Evolutionary conservation across 2,329 filamentous ascomycete genomes (phyloP), one percentile per base, ranked within the genome.

Genomic region (Pseudocercospora vitis): DNA sequence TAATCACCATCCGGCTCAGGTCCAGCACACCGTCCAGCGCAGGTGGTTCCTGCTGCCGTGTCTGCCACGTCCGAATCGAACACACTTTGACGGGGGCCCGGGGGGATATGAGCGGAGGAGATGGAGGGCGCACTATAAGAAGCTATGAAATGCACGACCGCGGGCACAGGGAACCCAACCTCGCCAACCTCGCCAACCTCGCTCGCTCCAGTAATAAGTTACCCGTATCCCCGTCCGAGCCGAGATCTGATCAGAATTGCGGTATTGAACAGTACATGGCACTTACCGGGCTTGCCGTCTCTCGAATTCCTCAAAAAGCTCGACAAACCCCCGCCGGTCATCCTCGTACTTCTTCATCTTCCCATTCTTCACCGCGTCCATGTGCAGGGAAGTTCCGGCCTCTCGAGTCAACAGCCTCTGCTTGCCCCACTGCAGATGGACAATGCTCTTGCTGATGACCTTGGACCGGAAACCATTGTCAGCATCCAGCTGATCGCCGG

Each of bases 271-370:
- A n/a, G n/a, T n/a, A n/a, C n/a, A n/a, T 21, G 16, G 21, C 7
- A 12, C 24, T 21, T 12, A 23, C 39, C 14, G 12, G 33, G 7
- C 33, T 9, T 39, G 19, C 48, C 24, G 19, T 26, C 31, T 19
- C 39, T 40, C 16, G 16, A 44, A 50, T 23, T 54, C 12, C 16
- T 65, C 57, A 28, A 55, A 61, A 50, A 66, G 45, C 63, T 70
- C 49, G 59, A 65, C 21, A 61, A 58, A 62, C 2, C 50, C 65
- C 33, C 63, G 62, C 21, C 69, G 71, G 50, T 73, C 73, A 23
- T 70, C 67, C 37, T 71, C 70, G 29, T 67, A 66, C 61, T 33
- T 70, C 28, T 49, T 31, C 48, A 46, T 54, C 7, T 53, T 55
- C 2, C 53, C 56, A 37, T 62, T 55, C 18, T 58, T 48, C 28